Conservation (phyloP, 768 basidiomycete species). For the Saitozyma podzolica region DNA sequence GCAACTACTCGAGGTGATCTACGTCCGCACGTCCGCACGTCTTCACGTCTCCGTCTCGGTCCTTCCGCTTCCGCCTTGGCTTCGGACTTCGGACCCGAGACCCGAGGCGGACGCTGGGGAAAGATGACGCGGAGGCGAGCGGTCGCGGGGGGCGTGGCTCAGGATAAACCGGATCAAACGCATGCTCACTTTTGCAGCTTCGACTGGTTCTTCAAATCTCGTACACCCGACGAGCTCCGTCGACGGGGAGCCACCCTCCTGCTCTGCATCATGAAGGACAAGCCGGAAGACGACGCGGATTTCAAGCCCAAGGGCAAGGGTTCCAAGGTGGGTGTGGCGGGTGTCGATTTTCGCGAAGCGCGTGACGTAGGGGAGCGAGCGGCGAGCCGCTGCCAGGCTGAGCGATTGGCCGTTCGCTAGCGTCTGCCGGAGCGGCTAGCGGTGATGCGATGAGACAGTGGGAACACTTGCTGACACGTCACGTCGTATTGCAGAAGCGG, state of each 20-base stretch:
- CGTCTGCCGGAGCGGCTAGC: not conserved
- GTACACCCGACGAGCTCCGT: constrained; percentile 83
- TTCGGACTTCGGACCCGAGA: no score
- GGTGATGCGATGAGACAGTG: constrained; percentile 3
- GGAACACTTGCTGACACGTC: no score
- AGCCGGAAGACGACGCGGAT: constrained; percentile 65
- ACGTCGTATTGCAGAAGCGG: constrained; percentile 14
- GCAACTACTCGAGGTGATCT: no score
- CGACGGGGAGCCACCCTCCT: constrained; percentile 83
- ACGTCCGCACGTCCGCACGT: not conserved
- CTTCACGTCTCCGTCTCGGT: no score
- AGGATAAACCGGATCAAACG: no score
- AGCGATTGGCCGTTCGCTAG: no score
- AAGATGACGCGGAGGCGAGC: no score
- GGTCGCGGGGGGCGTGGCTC: no score
- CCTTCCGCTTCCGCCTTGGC: no score
- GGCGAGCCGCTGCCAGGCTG: no score
- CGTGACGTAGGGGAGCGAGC: no score
- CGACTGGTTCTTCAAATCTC: constrained; percentile 97
- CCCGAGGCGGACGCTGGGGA: no score
- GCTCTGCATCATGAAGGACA: constrained; percentile 88
- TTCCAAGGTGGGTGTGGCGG: constrained; percentile 24
- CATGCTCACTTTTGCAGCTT: constrained; percentile 56
- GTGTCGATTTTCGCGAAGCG: not conserved
- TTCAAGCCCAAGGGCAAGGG: constrained; percentile 52